Conservation (phyloP, 805 yeast species). For the Saturnispora ahearnii region DNA sequence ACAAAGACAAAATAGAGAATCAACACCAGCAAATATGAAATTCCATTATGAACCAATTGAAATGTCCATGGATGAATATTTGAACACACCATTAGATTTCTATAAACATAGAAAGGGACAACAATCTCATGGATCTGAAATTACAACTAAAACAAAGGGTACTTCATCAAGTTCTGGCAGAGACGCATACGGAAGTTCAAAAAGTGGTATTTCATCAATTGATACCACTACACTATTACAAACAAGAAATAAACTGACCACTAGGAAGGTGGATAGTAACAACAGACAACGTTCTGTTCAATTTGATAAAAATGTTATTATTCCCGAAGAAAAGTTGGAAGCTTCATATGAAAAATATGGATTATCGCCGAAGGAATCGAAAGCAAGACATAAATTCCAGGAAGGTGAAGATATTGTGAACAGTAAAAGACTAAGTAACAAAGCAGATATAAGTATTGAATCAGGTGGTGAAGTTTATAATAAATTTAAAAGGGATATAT, state of each 20-base stretch:
- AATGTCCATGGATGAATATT: conserved; percentile 12
- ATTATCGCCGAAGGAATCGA: neutral
- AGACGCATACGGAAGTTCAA: neutral
- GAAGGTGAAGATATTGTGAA: neutral
- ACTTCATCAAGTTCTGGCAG: conserved; percentile 1
- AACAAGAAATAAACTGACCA: conserved; percentile 3
- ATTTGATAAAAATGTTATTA: neutral
- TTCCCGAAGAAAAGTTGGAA: conserved; percentile 2
- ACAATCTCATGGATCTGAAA: neutral
- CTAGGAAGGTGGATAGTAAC: conserved; percentile 6
- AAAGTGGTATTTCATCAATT: conserved; percentile 9
- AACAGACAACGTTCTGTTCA: conserved; percentile 1
- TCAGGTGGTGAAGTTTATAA: conserved; percentile 21
- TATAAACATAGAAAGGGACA: conserved; percentile 10
- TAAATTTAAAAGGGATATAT: conserved; percentile 15
- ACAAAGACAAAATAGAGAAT: conserved; percentile 7
- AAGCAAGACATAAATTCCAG: neutral
- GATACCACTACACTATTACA: conserved; percentile 6
- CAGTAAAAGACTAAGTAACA: conserved; percentile 15
- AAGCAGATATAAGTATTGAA: conserved; percentile 23
- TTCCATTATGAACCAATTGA: conserved; percentile 10
- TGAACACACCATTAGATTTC: conserved; percentile 11
- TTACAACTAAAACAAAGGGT: neutral
- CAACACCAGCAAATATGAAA: conserved; percentile 9
- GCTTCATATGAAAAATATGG: conserved; percentile 6